A percentile compares a stretch with the other conserved stretches of the same genome.
Evolutionary conservation across 2,329 filamentous ascomycete genomes (phyloP).

Genomic region (Proliferodiscus dingleyae): DNA sequence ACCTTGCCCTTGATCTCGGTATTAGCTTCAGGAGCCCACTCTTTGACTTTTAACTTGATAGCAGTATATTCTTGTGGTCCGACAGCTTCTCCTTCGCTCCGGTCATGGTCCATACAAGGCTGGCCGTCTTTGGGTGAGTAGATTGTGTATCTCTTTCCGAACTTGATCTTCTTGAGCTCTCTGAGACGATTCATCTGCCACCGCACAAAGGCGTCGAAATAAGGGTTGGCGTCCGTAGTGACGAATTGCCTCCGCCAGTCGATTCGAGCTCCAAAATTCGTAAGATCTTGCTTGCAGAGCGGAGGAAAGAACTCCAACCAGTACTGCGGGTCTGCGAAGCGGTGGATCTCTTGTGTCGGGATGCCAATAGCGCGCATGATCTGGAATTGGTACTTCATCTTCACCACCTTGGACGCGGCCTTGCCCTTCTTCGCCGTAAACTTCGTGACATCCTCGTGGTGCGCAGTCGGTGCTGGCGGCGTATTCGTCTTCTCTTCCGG

Average conservation of each 20-base stretch:
- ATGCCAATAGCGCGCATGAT: slow-evolving; percentile 92
- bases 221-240: slow-evolving; percentile 94
- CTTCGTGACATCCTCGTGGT: slow-evolving; percentile 81
- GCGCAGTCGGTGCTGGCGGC: slow-evolving; percentile 56
- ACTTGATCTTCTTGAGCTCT: slow-evolving; percentile 87
- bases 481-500: slow-evolving; percentile 45
- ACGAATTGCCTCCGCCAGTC: slow-evolving; percentile 93
- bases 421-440: slow-evolving; percentile 93
- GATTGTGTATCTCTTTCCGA: slow-evolving; percentile 88
- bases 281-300: slow-evolving; percentile 73
- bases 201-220: slow-evolving; percentile 89
- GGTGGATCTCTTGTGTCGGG: slow-evolving; percentile 81
- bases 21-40: slow-evolving; percentile 77
- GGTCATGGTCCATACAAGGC: slow-evolving; percentile 83
- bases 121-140: slow-evolving; percentile 88
- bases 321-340: slow-evolving; percentile 84
- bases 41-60: slow-evolving; percentile 82
- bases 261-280: slow-evolving; percentile 77
- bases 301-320: slow-evolving; percentile 92
- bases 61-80: slow-evolving; percentile 89
- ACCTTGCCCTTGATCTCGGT: slow-evolving; percentile 71
- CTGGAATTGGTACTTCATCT: slow-evolving; percentile 93
- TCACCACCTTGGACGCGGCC: slow-evolving; percentile 80
- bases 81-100: slow-evolving; percentile 74
- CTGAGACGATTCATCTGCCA: slow-evolving; percentile 97